Conservation (phyloP, 2,329 filamentous ascomycete genomes). For the Colletotrichum sidae region DNA sequence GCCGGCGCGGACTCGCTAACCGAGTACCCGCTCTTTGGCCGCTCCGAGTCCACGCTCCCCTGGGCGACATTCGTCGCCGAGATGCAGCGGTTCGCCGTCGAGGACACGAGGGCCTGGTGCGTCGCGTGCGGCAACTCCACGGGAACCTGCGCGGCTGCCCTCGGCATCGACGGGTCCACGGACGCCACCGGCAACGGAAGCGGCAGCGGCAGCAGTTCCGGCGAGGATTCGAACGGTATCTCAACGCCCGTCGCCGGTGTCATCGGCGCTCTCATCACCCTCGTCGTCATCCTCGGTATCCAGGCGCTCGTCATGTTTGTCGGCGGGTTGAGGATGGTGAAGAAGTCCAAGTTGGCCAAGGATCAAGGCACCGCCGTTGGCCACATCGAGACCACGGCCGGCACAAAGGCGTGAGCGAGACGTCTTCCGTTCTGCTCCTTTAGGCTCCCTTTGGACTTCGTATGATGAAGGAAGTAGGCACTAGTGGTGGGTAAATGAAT, state of each 20-base stretch:
- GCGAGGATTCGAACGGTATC: slow-evolving; percentile 59
- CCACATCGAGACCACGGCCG: slow-evolving; percentile 5
- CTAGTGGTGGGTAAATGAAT: not conserved
- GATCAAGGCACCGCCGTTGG: slow-evolving; percentile 2
- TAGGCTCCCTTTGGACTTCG: no score
- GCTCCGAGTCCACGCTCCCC: slow-evolving; percentile 63
- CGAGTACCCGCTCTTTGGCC: slow-evolving; percentile 71
- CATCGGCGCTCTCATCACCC: slow-evolving; percentile 77
- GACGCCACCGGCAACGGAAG: slow-evolving; percentile 40
- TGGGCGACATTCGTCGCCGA: slow-evolving; percentile 76
- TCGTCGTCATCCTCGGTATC: slow-evolving; percentile 60
- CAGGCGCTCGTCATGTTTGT: slow-evolving; percentile 57
- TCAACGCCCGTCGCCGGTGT: slow-evolving; percentile 82
- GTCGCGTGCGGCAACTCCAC: slow-evolving; percentile 77
- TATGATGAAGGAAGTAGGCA: not conserved
- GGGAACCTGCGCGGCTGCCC: slow-evolving; percentile 67
- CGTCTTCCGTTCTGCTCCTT: no score
- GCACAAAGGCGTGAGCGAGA: slow-evolving; percentile 10
- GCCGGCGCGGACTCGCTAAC: slow-evolving; percentile 63
- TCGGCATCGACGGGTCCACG: slow-evolving; percentile 40
- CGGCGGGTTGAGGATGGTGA: slow-evolving; percentile 59
- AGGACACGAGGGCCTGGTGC: slow-evolving; percentile 78
- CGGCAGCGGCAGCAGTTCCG: slow-evolving; percentile 13
- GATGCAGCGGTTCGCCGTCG: slow-evolving; percentile 76
- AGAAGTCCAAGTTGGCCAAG: slow-evolving; percentile 54